Percentiles rank a stretch among this genome's conserved stretches.
These are phyloP conservation scores for Pichia sp. DNA, from an alignment of 1,139 yeast genomes.

Conservation along the genomic window DNA sequence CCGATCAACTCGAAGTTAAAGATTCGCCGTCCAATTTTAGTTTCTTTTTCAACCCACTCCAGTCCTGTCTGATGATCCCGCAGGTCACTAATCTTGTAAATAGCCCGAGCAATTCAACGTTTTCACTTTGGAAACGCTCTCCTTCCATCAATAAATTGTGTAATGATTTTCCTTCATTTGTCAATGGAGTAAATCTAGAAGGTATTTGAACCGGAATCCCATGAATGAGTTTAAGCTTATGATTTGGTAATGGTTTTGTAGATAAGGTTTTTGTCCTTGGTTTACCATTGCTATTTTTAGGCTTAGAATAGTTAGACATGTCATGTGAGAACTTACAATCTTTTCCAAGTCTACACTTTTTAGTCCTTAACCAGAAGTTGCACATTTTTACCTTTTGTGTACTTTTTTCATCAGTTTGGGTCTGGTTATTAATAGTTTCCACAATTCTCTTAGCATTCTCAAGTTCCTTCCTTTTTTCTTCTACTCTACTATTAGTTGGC, in stretches of 20 bases:
- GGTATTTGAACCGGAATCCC: constrained; percentile 44
- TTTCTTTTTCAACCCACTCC: constrained; percentile 21
- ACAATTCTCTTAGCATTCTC: constrained; percentile 18
- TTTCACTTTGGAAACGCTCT: constrained; percentile 45
- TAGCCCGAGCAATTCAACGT: constrained; percentile 38
- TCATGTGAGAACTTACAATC: constrained; percentile 38
- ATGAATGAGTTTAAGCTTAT: constrained; percentile 33
- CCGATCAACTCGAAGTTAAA: not conserved
- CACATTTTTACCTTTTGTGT: constrained; percentile 32
- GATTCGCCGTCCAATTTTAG: constrained; percentile 20
- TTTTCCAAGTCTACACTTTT: constrained; percentile 45
- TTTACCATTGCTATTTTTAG: not conserved
- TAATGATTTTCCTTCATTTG: constrained; percentile 36
- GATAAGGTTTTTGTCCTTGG: constrained; percentile 1
- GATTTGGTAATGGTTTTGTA: constrained; percentile 27
- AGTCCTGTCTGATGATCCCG: constrained; percentile 25
- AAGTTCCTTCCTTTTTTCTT: constrained; percentile 30
- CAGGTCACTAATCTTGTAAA: constrained; percentile 38
- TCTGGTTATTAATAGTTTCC: constrained; percentile 7
- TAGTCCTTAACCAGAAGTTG: constrained; percentile 40
- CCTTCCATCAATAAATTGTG: constrained; percentile 45
- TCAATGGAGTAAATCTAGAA: constrained; percentile 38
- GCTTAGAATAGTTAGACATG: not conserved
- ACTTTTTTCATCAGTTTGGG: not conserved
- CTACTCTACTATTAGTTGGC: constrained; percentile 59